Percentiles rank a stretch among this genome's conserved stretches.
phyloP scores from a whole-genome alignment of 108 stramenopile genomes.

The Discostella stelligeroides region DNA sequence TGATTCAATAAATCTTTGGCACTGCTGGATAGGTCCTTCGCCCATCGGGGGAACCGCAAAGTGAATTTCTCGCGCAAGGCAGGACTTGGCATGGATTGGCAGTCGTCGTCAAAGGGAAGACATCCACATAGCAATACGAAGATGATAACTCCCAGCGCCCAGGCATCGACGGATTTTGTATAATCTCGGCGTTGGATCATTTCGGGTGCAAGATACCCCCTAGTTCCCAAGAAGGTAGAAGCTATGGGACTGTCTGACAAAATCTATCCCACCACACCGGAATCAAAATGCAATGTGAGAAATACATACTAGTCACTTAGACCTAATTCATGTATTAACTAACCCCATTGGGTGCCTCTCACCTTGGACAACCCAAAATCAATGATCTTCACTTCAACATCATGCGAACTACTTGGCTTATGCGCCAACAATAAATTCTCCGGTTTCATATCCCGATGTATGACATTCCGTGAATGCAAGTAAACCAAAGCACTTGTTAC shows the following conservation, averaged over 20 bases:
- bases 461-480: conserved; percentile 95
- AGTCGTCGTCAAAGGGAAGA: conserved; percentile 98
- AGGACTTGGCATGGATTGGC: conserved; percentile 74
- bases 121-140: conserved; percentile 95
- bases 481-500: conserved; percentile 93
- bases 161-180: conserved; percentile 85
- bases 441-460: conserved; percentile 97
- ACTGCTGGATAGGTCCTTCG: conserved; percentile 83
- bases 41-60: conserved; percentile 94
- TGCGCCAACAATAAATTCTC: conserved; percentile 87
- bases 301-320: neutral
- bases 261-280: conserved; percentile 16
- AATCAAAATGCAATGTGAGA: conserved; percentile 18
- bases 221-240: conserved; percentile 89
- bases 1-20: conserved; percentile 93
- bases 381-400: conserved; percentile 95
- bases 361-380: conserved; percentile 97
- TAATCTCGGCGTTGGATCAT: conserved; percentile 94
- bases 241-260: conserved; percentile 81
- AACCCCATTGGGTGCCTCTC: too few species aligned
- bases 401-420: conserved; percentile 48
- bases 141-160: conserved; percentile 93
- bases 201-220: conserved; percentile 96
- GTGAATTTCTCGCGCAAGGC: conserved; percentile 82
- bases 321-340: too few species aligned